These are phyloP conservation scores for Entomophthora muscae DNA, from an alignment of 371 early-diverging fungal genomes.

Conservation along the genomic window DNA sequence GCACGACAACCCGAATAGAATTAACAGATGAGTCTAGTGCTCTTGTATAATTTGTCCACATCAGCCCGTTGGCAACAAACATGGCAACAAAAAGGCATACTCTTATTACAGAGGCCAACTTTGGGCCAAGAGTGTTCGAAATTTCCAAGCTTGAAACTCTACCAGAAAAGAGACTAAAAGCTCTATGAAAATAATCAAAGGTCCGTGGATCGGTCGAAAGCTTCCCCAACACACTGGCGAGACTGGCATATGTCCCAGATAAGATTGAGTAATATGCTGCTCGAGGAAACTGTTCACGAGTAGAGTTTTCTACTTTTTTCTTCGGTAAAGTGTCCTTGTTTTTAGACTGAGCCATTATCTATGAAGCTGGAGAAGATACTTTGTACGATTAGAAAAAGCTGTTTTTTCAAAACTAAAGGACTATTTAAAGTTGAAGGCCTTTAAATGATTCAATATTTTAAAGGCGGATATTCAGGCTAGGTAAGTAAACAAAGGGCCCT, in stretches of 20 bases:
- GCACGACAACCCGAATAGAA: neutral
- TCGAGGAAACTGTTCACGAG: too few species aligned
- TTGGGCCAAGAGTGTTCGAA: neutral
- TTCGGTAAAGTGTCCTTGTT: too few species aligned
- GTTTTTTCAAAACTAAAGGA: too few species aligned
- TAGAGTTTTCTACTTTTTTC: too few species aligned
- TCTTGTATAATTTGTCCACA: constrained; percentile 4
- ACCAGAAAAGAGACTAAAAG: neutral
- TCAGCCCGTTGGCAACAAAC: neutral
- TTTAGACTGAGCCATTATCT: too few species aligned
- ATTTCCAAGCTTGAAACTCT: neutral
- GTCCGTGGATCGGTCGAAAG: neutral
- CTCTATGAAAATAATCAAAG: neutral
- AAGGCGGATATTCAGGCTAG: too few species aligned
- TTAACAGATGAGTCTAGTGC: neutral
- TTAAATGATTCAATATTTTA: too few species aligned
- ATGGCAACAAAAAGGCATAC: neutral
- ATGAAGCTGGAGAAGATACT: too few species aligned
- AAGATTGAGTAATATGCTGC: neutral
- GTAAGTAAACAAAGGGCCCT: too few species aligned
- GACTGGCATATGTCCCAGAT: neutral
- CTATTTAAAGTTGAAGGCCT: too few species aligned
- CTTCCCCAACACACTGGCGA: neutral
- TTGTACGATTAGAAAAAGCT: too few species aligned
- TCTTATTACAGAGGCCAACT: neutral